Conservation (phyloP, 2,329 filamentous ascomycete species). For the Aspergillus novoparasiticus region DNA sequence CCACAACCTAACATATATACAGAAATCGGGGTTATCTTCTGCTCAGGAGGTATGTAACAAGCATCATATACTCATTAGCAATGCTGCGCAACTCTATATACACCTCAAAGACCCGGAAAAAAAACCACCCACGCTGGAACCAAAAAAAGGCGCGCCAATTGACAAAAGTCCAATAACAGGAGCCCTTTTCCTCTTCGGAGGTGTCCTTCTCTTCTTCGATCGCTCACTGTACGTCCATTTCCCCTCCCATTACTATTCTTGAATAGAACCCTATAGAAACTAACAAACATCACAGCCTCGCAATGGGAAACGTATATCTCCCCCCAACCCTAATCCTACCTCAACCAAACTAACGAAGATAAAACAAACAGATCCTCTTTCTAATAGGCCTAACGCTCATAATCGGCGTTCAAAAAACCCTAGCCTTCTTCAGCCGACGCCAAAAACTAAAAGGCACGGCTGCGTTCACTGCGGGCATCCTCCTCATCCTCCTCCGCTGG, state of each 20-base stretch:
- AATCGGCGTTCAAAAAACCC: slow-evolving; percentile 87
- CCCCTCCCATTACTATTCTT: too few relatives aligned
- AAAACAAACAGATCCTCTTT: slow-evolving; percentile 77
- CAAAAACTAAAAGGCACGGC: slow-evolving; percentile 91
- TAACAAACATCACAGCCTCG: slow-evolving; percentile 62
- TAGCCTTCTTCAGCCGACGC: slow-evolving; percentile 89
- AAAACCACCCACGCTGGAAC: neutral
- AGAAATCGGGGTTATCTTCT: slow-evolving; percentile 98
- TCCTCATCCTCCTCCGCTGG: slow-evolving; percentile 87
- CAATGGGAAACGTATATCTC: slow-evolving; percentile 85
- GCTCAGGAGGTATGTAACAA: slow-evolving; percentile 80
- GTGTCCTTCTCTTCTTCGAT: slow-evolving; percentile 97
- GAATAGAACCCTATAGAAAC: too few relatives aligned
- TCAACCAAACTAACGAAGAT: slow-evolving; percentile 9
- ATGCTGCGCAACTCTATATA: slow-evolving; percentile 13
- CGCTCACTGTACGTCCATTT: slow-evolving; percentile 74
- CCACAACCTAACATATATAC: slow-evolving; percentile 24
- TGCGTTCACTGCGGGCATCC: slow-evolving; percentile 81
- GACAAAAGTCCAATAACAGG: slow-evolving; percentile 54
- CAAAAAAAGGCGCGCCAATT: neutral
- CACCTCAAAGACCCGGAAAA: neutral
- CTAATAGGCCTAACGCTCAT: slow-evolving; percentile 94
- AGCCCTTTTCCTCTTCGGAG: slow-evolving; percentile 90
- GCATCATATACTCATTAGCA: neutral
- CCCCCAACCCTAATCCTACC: slow-evolving; percentile 14